These are phyloP conservation scores for Collybia sordida DNA, from an alignment of 768 basidiomycete species.

Conservation along the genomic window DNA sequence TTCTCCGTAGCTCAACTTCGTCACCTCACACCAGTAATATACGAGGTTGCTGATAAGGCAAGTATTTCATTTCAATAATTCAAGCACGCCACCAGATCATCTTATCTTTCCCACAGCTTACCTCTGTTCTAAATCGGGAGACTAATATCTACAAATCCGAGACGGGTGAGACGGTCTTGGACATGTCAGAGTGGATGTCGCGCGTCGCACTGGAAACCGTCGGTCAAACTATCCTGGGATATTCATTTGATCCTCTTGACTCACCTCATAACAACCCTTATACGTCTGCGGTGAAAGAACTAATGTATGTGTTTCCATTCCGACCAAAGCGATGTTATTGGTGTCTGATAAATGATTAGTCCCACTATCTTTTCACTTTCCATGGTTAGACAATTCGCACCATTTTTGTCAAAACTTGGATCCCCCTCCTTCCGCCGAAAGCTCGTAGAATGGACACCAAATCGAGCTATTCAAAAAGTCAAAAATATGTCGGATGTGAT, in stretches of 20 bases:
- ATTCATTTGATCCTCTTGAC: slow-evolving; percentile 48
- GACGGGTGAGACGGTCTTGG: slow-evolving; percentile 25
- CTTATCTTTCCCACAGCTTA: slow-evolving; percentile 18
- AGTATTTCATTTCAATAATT: slow-evolving; percentile 2
- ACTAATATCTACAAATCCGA: slow-evolving; percentile 4
- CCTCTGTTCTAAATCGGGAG: slow-evolving; percentile 27
- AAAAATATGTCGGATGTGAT: slow-evolving; percentile 49
- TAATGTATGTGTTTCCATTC: slow-evolving; percentile 32
- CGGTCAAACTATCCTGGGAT: slow-evolving; percentile 42
- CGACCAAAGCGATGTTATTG: too few relatives aligned
- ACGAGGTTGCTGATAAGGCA: slow-evolving; percentile 45
- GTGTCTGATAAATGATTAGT: too few relatives aligned
- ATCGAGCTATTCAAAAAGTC: slow-evolving; percentile 37
- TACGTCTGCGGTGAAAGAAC: slow-evolving; percentile 41
- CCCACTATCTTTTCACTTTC: slow-evolving; percentile 45
- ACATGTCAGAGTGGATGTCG: slow-evolving; percentile 48
- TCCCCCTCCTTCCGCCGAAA: slow-evolving; percentile 40
- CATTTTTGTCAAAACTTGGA: slow-evolving; percentile 40
- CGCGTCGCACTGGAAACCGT: slow-evolving; percentile 44
- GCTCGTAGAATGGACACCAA: slow-evolving; percentile 40
- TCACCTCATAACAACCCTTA: slow-evolving; percentile 41
- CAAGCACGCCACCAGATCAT: not conserved
- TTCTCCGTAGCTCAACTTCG: slow-evolving; percentile 48
- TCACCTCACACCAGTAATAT: slow-evolving; percentile 41
- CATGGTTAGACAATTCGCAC: slow-evolving; percentile 46